Evolutionary conservation across 1,139 yeast species (phyloP).

Genomic region (Candida pseudoviswanathii): DNA sequence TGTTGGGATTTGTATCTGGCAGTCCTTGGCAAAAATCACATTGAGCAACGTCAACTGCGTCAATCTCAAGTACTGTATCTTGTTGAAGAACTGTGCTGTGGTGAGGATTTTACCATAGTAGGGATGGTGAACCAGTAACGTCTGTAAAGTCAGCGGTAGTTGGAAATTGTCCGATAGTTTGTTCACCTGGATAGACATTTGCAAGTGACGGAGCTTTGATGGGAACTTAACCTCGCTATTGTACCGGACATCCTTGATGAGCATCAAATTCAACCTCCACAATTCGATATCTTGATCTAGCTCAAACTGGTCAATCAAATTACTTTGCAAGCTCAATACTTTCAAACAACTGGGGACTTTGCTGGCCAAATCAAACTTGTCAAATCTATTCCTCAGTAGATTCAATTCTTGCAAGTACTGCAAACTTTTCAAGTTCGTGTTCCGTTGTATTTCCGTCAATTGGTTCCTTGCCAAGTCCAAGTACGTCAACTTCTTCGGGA

Average conservation of each 20-base stretch:
- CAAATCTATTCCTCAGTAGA: conserved; percentile 12
- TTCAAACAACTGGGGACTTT: conserved; percentile 3
- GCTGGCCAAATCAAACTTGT: conserved; percentile 1
- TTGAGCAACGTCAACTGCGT: conserved; percentile 8
- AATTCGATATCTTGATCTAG: background rate
- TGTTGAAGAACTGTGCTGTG: conserved; percentile 8
- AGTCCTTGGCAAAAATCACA: conserved; percentile 2
- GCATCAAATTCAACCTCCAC: conserved; percentile 1
- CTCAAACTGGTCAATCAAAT: conserved; percentile 8
- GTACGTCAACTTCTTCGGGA: conserved; percentile 9
- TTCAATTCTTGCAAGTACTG: conserved; percentile 8
- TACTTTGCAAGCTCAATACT: conserved; percentile 6
- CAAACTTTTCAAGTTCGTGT: conserved; percentile 7
- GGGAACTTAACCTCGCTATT: conserved; percentile 3
- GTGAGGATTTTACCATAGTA: conserved; percentile 7
- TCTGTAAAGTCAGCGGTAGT: conserved; percentile 10
- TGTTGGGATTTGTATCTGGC: conserved; percentile 3
- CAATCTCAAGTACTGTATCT: conserved; percentile 5
- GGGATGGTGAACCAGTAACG: conserved; percentile 12
- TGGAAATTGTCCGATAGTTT: conserved; percentile 4
- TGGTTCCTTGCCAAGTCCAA: conserved; percentile 14
- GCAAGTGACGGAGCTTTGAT: background rate
- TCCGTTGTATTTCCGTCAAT: conserved; percentile 5
- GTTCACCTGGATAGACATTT: conserved; percentile 4
- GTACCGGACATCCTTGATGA: conserved; percentile 1